Base-by-base conservation (phyloP, 805 yeast species). In the Dipodascus albidus region DNA sequence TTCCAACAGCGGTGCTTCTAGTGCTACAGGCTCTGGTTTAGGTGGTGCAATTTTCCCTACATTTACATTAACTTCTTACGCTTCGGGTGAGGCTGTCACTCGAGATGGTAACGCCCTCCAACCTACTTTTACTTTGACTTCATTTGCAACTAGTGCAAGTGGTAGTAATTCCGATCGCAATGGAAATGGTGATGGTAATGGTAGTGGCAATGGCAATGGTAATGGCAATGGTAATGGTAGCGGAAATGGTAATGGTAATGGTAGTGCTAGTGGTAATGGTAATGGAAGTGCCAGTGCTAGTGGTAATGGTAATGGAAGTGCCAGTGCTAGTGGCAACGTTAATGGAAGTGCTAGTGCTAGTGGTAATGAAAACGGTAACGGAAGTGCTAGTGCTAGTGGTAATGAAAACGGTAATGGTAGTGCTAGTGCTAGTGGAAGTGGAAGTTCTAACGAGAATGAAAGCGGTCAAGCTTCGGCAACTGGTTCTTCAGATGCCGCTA, bases 81-180 rank as follows among this genome's bases (percentile, higher is more conserved):
- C 44, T 38, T 38, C 44, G n/a, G 44, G 44, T 31, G n/a, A n/a
- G n/a, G n/a, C n/a, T n/a, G n/a, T n/a, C 38, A 31, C 14, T 31
- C 14, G 38, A 9, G 38, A 15, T 31, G 11, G 11, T 27, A 11
- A 11, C 11, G 6, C 11, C 33, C 20, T 38, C 17, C 4, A 11
- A 11, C 44, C 44, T 14, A 17, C 20, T 11, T 17, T 38, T 6
- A 17, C 20, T 11, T 14, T 38, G 15, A 38, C 44, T 6, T 38
- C 44, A 4, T 38, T 11, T 14, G 44, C 44, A 11, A 11, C 44
- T 11, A 19, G 44, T 14, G 17, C 44, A 38, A n/a, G 20, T 14
- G 44, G 44, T 38, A 38, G 44, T 14, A 3, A 4, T 38, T 6
- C 4, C 20, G 15, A 14, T 38, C 20, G 44, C n/a, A 19, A 19